These are phyloP conservation scores for Plectosphaerella sp. DNA, from an alignment of 2,329 filamentous ascomycete genomes.

Conservation along the genomic window DNA sequence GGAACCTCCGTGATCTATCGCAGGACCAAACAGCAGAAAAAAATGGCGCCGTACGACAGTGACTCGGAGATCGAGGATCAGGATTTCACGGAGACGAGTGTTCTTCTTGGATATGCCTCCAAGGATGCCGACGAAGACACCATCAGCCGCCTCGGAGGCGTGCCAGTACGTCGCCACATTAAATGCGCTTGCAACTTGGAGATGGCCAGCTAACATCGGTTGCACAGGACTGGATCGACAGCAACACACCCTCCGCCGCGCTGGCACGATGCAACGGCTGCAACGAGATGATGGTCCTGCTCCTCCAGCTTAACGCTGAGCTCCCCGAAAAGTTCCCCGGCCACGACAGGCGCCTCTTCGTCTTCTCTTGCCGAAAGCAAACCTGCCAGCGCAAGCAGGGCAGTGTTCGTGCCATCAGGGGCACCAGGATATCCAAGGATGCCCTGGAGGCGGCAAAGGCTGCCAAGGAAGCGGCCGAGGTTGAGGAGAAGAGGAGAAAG, in stretches of 20 bases:
- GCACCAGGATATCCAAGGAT: conserved; percentile 51
- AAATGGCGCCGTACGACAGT: conserved; percentile 78
- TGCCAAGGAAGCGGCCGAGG: conserved; percentile 23
- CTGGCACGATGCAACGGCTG: conserved; percentile 85
- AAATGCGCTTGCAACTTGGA: not conserved
- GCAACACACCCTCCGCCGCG: conserved; percentile 65
- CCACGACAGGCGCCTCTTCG: conserved; percentile 82
- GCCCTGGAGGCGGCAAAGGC: conserved; percentile 20
- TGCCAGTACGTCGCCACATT: conserved; percentile 59
- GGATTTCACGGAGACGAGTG: conserved; percentile 74
- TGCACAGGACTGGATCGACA: conserved; percentile 75
- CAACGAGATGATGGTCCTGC: conserved; percentile 74
- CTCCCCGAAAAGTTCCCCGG: conserved; percentile 80
- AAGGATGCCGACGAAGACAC: conserved; percentile 74
- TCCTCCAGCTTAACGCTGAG: conserved; percentile 89
- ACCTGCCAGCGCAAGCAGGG: conserved; percentile 78
- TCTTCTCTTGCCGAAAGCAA: conserved; percentile 76
- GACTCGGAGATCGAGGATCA: conserved; percentile 70
- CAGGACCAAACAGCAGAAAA: not conserved
- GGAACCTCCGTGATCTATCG: too few species aligned
- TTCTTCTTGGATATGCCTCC: conserved; percentile 85
- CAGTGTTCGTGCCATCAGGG: conserved; percentile 72
- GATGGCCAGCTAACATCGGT: too few species aligned
- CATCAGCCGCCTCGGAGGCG: conserved; percentile 83
- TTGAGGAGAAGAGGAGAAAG: conserved; percentile 22